These are phyloP conservation scores for Apiotrichum brassicae DNA, from an alignment of 1,284 basidiomycete genomes.

Conservation along the genomic window DNA sequence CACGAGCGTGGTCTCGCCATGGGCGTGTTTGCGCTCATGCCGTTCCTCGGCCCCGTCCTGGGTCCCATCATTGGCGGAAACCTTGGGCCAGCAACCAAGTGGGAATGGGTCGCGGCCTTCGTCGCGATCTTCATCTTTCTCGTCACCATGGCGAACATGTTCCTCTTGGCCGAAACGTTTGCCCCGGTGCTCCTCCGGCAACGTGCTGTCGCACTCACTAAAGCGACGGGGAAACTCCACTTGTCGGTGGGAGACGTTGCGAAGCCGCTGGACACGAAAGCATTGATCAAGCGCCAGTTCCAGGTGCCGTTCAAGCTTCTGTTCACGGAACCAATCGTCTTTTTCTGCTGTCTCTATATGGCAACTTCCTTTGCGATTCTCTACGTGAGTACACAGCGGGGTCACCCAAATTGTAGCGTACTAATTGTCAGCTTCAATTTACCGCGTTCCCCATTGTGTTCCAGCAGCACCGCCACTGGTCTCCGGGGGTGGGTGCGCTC, in stretches of 20 bases:
- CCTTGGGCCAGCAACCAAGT: conserved; percentile 18
- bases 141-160: conserved; percentile 27
- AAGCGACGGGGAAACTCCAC: conserved; percentile 36
- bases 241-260: conserved; percentile 44
- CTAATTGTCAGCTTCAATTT: conserved; percentile 22
- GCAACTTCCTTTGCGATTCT: conserved; percentile 25
- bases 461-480: conserved; percentile 25
- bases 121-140: conserved; percentile 51
- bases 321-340: conserved; percentile 60
- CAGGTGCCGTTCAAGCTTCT: conserved; percentile 53
- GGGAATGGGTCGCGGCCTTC: conserved; percentile 59
- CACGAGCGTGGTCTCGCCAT: conserved; percentile 46
- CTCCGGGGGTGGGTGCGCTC: conserved; percentile 53
- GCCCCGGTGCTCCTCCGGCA: conserved; percentile 41
- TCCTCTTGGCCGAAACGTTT: conserved; percentile 45
- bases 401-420: background rate
- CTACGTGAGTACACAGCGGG: conserved; percentile 20
- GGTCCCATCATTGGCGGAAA: conserved; percentile 13
- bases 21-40: conserved; percentile 49
- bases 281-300: conserved; percentile 35
- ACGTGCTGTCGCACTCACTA: conserved; percentile 30
- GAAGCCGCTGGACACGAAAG: conserved; percentile 28
- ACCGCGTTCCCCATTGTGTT: conserved; percentile 48
- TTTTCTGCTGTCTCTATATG: conserved; percentile 51
- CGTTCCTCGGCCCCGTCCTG: conserved; percentile 42